Conservation (phyloP, 768 basidiomycete species). For the Termitomyces bulborhizus region DNA sequence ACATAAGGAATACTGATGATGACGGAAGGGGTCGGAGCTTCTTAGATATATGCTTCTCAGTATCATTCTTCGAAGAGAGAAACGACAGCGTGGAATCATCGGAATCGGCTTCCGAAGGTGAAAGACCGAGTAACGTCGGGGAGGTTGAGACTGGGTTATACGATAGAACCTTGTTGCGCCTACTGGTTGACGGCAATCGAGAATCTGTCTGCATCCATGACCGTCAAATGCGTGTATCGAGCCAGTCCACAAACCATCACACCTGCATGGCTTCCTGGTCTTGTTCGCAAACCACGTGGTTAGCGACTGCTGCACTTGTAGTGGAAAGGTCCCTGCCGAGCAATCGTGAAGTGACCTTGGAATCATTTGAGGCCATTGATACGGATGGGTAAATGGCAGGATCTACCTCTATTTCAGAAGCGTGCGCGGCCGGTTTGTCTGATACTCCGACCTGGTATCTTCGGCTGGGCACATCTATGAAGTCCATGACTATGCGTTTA, state of each 20-base stretch:
- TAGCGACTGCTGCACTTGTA: background rate
- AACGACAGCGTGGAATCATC: background rate
- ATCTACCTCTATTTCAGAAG: background rate
- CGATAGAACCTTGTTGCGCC: background rate
- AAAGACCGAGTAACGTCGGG: background rate
- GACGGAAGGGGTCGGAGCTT: background rate
- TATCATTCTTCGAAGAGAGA: background rate
- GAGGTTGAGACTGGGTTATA: background rate
- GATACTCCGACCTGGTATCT: background rate
- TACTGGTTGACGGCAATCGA: background rate
- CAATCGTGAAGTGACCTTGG: background rate
- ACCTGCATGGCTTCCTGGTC: background rate
- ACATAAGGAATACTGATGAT: background rate
- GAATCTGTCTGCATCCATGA: background rate
- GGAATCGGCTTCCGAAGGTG: background rate
- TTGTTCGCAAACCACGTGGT: background rate
- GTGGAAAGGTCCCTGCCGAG: background rate
- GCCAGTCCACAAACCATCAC: constrained; percentile 1
- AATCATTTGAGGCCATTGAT: background rate
- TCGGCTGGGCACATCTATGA: constrained; percentile 6
- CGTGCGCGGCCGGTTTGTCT: background rate
- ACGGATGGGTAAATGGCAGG: background rate
- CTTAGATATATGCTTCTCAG: background rate
- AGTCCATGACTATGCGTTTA: constrained; percentile 12
- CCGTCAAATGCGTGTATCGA: background rate